Percentiles rank a stretch among this genome's conserved stretches.
phyloP scores from a whole-genome alignment of 78 protist species.

The Dictyostelium citrinum region DNA sequence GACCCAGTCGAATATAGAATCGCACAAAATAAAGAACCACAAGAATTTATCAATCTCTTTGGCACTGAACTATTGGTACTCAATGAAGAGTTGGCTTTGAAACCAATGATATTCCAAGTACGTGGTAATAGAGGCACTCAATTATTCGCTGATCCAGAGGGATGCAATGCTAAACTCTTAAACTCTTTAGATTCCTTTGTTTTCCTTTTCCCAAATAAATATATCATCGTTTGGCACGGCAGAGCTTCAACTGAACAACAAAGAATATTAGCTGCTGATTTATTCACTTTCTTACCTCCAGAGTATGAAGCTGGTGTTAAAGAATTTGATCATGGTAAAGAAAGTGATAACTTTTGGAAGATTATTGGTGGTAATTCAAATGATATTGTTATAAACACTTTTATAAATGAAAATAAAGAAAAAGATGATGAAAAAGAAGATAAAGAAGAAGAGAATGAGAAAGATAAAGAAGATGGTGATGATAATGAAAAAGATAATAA shows the following conservation, averaged over 20 bases:
- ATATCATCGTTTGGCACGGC: slow-evolving; percentile 65
- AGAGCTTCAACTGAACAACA: slow-evolving; percentile 17
- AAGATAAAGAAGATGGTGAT: not conserved
- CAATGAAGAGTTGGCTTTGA: slow-evolving; percentile 31
- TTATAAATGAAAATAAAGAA: not conserved
- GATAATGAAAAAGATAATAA: not conserved
- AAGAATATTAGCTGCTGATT: slow-evolving; percentile 37
- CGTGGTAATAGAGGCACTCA: not conserved
- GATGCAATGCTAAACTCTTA: not conserved
- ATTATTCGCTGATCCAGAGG: not conserved
- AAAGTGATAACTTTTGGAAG: slow-evolving; percentile 54
- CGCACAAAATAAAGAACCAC: slow-evolving; percentile 53
- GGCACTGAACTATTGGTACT: slow-evolving; percentile 34
- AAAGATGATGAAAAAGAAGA: not conserved
- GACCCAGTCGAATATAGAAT: slow-evolving; percentile 65
- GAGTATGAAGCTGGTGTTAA: slow-evolving; percentile 47
- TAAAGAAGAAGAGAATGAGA: not conserved
- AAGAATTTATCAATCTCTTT: slow-evolving; percentile 34
- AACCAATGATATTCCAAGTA: slow-evolving; percentile 64
- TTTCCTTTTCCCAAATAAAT: slow-evolving; percentile 37
- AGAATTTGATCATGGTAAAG: slow-evolving; percentile 57
- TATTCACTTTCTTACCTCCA: slow-evolving; percentile 66
- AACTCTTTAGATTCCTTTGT: slow-evolving; percentile 41
- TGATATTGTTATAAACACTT: not conserved
- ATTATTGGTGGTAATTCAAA: slow-evolving; percentile 17